Percentiles rank a stretch among this genome's conserved stretches.
phyloP scores from a whole-genome alignment of 805 yeast genomes.

The Suhomyces sp. region DNA sequence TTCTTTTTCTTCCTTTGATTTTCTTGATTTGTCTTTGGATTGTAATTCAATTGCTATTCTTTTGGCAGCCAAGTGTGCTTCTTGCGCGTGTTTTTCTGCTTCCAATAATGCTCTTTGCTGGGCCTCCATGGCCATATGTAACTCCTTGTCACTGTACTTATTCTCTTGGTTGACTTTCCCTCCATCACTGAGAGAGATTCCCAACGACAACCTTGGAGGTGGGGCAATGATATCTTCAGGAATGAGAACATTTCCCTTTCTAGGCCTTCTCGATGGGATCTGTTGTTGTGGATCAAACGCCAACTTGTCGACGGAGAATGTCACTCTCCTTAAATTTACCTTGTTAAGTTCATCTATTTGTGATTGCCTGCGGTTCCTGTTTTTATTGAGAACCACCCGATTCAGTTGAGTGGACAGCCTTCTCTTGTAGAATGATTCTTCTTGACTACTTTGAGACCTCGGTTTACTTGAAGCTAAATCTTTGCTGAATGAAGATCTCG shows the following conservation, averaged over 20 bases:
- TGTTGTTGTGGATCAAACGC: conserved; percentile 63
- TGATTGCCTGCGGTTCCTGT: conserved; percentile 37
- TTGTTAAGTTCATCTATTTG: conserved; percentile 34
- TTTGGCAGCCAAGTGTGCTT: conserved; percentile 71
- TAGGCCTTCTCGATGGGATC: conserved; percentile 56
- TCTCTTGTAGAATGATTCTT: not conserved
- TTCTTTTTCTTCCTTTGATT: conserved; percentile 13
- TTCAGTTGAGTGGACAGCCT: conserved; percentile 15
- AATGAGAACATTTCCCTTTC: conserved; percentile 49
- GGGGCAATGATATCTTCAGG: conserved; percentile 68
- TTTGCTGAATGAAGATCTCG: conserved; percentile 1
- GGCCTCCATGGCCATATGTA: conserved; percentile 57
- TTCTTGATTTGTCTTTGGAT: conserved; percentile 40
- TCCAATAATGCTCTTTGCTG: conserved; percentile 56
- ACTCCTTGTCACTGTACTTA: conserved; percentile 45
- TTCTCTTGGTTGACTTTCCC: conserved; percentile 18
- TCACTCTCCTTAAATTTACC: conserved; percentile 58
- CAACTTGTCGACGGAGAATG: conserved; percentile 74
- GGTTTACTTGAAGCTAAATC: not conserved
- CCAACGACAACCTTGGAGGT: conserved; percentile 64
- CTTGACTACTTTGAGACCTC: not conserved
- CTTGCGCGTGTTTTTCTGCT: conserved; percentile 70
- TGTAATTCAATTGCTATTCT: conserved; percentile 65
- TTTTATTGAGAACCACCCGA: conserved; percentile 42
- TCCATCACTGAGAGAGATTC: conserved; percentile 53